Percentiles rank a stretch among this genome's conserved stretches.
These are phyloP conservation scores for Diplodia mutila DNA, from an alignment of 2,329 filamentous ascomycete genomes.

Conservation along the genomic window DNA sequence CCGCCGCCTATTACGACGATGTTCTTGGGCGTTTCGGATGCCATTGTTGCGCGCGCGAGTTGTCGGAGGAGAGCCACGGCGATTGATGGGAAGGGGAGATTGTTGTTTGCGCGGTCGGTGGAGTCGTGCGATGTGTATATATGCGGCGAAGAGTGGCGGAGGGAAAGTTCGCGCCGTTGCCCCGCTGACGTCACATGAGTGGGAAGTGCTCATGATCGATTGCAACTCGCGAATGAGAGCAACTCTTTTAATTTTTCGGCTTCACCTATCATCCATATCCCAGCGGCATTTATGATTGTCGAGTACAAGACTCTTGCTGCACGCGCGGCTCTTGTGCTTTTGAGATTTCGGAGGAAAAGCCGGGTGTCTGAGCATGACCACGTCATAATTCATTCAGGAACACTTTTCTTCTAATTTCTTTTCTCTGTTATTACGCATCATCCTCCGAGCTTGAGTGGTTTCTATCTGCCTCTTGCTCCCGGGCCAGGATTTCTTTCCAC, in stretches of 20 bases:
- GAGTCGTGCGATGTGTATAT: background rate
- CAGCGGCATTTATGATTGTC: no score
- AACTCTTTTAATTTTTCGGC: no score
- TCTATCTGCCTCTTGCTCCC: conserved; percentile 42
- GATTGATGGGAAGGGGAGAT: background rate
- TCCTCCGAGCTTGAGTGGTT: conserved; percentile 8
- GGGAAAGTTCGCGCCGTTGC: conserved; percentile 6
- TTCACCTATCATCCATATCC: no score
- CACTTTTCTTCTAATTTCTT: no score
- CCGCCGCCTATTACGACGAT: conserved; percentile 59
- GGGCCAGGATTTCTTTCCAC: conserved; percentile 53
- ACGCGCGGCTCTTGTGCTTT: no score
- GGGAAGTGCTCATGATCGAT: background rate
- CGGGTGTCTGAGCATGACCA: no score
- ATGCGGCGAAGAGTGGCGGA: conserved; percentile 11
- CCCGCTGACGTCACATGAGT: conserved; percentile 15
- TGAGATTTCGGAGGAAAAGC: no score
- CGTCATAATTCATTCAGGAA: no score
- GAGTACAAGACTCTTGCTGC: no score
- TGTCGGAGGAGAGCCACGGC: conserved; percentile 17
- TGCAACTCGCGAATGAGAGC: no score
- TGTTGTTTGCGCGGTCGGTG: background rate
- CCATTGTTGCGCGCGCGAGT: conserved; percentile 13
- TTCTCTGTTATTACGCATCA: background rate
- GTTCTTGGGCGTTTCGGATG: conserved; percentile 21